Evolutionary conservation across 352 stramenopile species (phyloP), one percentile per base, ranked within the genome.

Genomic region (Globisporangium nagaii): DNA sequence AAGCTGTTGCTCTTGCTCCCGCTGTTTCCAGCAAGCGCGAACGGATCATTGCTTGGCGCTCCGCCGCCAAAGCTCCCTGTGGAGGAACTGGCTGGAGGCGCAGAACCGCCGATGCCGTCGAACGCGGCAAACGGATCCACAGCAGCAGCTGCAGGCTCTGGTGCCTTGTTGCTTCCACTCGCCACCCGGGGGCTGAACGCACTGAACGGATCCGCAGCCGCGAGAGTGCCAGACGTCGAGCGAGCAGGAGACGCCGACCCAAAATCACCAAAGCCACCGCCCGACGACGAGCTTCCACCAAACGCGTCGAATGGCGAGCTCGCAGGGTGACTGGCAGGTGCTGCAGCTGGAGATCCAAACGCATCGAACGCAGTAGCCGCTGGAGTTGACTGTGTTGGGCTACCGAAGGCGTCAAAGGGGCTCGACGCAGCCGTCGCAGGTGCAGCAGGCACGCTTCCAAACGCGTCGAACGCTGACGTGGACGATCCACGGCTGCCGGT

Each of bases 71-170:
- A 64, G 12, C 59, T 53, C 17, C 70, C 70, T 31, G 37, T 45
- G 3, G 31, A 43, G 17, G 35, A 15, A 2, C 32, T 56, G 27
- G 34, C 31, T 35, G 63, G 27, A 12, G 60, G 30, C 1, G 63
- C 37, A 31, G 34, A 39, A 28, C 49, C 27, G 52, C 72, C 72
- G 34, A 86, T 69, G 15, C 42, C 62, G 46, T 88, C 75, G 50
- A 92, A 92, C 35, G 79, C 82, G 24, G 73, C 60, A 58, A 91
- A 91, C 34, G 70, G 76, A 57, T 91, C 73, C n/a, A n/a, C n/a
- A 24, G 39, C 27, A 44, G 60, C 22, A 35, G 56, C 53, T 30
- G 52, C 48, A 13, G 49, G 39, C 8, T 45, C 32, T 52, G 43
- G 24, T 25, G 31, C 22, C 13, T 58, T 40, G 15, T 32, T 57